These are phyloP conservation scores for Podaxis sp. DNA, from an alignment of 768 basidiomycete species.

Conservation along the genomic window DNA sequence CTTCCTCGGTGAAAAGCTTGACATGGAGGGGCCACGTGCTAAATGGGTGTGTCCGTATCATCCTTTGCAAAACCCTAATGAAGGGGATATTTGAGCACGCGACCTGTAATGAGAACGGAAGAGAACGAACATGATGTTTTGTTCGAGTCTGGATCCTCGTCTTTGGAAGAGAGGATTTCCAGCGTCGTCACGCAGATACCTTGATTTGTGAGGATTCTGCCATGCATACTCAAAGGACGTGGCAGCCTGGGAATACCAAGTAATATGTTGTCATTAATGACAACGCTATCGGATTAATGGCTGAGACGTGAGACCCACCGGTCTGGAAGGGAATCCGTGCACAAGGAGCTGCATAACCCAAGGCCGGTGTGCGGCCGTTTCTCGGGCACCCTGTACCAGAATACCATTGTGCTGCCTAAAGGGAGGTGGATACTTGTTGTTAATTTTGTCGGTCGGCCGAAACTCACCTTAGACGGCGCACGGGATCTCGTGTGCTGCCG, in stretches of 20 bases:
- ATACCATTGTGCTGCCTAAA: slow-evolving; percentile 80
- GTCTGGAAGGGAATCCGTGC: slow-evolving; percentile 76
- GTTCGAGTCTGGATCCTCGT: slow-evolving; percentile 35
- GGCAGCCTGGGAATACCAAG: slow-evolving; percentile 48
- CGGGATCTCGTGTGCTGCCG: slow-evolving; percentile 68
- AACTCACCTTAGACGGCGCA: slow-evolving; percentile 55
- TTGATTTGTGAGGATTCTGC: slow-evolving; percentile 72
- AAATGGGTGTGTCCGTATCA: slow-evolving; percentile 68
- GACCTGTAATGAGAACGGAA: neutral
- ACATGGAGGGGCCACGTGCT: slow-evolving; percentile 71
- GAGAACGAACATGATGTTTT: slow-evolving; percentile 45
- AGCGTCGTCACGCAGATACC: slow-evolving; percentile 53
- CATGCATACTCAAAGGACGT: slow-evolving; percentile 84
- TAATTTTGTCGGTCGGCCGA: slow-evolving; percentile 5
- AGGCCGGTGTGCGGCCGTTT: slow-evolving; percentile 57
- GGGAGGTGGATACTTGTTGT: neutral
- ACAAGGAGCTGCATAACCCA: slow-evolving; percentile 90
- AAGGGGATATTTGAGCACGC: slow-evolving; percentile 4
- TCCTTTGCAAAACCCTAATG: slow-evolving; percentile 56
- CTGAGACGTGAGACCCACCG: slow-evolving; percentile 28
- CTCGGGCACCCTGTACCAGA: slow-evolving; percentile 66
- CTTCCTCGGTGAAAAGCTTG: slow-evolving; percentile 69
- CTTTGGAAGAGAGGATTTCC: slow-evolving; percentile 38
- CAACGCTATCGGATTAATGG: neutral
- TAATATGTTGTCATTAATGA: neutral